Conservation (phyloP, 768 basidiomycete species). For the Mycena metata region DNA sequence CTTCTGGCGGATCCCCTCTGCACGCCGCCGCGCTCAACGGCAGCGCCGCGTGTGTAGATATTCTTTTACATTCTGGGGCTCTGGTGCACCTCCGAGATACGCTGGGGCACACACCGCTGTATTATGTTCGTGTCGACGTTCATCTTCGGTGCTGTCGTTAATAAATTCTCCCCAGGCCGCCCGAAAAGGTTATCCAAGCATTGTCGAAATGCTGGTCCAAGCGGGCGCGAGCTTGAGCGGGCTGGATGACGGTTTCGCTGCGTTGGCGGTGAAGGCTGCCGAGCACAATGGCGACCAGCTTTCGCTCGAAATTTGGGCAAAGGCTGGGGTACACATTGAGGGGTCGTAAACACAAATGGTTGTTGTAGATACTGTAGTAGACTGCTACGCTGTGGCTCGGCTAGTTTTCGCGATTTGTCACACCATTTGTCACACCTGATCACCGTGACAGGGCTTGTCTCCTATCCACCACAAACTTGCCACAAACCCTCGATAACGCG, state of each 20-base stretch:
- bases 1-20: slow-evolving; percentile 81
- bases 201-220: slow-evolving; percentile 75
- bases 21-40: slow-evolving; percentile 86
- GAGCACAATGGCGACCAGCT: slow-evolving; percentile 56
- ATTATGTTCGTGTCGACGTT: slow-evolving; percentile 68
- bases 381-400: not conserved
- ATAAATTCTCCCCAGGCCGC: slow-evolving; percentile 68
- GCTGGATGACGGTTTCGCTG: slow-evolving; percentile 72
- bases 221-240: slow-evolving; percentile 84
- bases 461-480: slow-evolving; percentile 1
- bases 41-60: slow-evolving; percentile 55
- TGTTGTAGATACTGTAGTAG: too few species aligned
- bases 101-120: slow-evolving; percentile 87
- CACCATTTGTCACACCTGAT: too few species aligned
- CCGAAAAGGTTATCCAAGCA: slow-evolving; percentile 72
- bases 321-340: slow-evolving; percentile 56
- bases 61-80: slow-evolving; percentile 79
- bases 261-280: slow-evolving; percentile 57
- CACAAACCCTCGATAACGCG: too few species aligned
- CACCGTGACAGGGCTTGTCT: not conserved
- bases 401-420: not conserved
- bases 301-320: slow-evolving; percentile 67
- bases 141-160: slow-evolving; percentile 17
- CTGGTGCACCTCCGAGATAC: slow-evolving; percentile 85
- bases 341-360: too few species aligned